Conservation (phyloP, 495 filamentous ascomycete species). For the Aspergillus mulundensis region DNA sequence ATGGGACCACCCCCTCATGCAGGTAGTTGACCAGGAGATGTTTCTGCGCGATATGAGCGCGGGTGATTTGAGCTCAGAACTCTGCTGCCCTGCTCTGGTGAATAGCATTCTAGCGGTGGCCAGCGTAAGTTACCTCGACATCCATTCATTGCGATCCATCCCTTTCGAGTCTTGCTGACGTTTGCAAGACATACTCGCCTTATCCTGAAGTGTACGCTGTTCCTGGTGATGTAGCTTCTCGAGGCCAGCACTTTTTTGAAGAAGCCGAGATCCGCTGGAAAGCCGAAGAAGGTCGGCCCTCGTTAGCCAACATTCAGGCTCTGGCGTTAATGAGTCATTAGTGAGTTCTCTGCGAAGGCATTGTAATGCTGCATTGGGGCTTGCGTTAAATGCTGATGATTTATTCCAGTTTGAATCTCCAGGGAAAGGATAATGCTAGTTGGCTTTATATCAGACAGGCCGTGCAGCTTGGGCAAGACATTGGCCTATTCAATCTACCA, state of each 20-base stretch:
- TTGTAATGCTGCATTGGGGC: neutral
- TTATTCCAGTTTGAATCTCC: conserved; percentile 26
- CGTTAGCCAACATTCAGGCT: conserved; percentile 35
- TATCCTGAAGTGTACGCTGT: conserved; percentile 43
- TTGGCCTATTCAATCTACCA: conserved; percentile 26
- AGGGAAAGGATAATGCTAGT: conserved; percentile 27
- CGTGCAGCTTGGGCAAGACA: conserved; percentile 31
- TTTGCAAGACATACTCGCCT: conserved; percentile 38
- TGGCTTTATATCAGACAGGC: conserved; percentile 37
- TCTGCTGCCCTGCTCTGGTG: conserved; percentile 36
- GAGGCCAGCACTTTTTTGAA: conserved; percentile 28
- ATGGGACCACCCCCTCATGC: conserved; percentile 39
- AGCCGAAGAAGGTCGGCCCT: conserved; percentile 30
- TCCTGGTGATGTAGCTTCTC: conserved; percentile 24
- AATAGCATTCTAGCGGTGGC: conserved; percentile 40
- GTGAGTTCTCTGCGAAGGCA: conserved; percentile 23
- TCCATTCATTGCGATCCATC: neutral
- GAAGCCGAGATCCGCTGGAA: conserved; percentile 36
- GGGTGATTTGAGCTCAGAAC: conserved; percentile 22
- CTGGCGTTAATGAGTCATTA: conserved; percentile 33
- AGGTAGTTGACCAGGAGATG: conserved; percentile 32
- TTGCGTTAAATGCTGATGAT: conserved; percentile 11
- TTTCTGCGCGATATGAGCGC: conserved; percentile 33
- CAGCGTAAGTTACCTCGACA: conserved; percentile 28
- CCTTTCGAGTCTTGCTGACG: conserved; percentile 6